Conservation (phyloP, 75 land plant genomes). For the Ceratopteris richardii region DNA sequence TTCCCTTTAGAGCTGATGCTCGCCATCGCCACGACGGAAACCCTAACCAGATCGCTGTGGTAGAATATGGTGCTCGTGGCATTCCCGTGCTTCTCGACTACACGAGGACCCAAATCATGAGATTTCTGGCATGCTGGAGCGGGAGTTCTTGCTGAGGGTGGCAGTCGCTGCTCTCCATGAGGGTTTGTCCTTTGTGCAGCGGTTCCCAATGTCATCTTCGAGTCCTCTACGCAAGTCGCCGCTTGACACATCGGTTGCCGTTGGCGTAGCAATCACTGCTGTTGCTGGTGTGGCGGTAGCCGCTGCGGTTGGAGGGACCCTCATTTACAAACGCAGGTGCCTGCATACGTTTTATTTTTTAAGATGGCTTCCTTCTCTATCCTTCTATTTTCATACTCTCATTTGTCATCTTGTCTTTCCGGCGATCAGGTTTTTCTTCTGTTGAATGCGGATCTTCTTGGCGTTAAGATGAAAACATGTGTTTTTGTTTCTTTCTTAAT, state of each 20-base stretch:
- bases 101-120: too few relatives aligned
- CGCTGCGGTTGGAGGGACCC: slow-evolving; percentile 26
- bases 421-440: too few relatives aligned
- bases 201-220: slow-evolving; percentile 9
- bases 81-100: too few relatives aligned
- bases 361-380: neutral
- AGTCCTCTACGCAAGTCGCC: neutral
- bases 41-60: too few relatives aligned
- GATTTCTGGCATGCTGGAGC: neutral
- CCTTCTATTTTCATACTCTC: neutral
- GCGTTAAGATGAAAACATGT: neutral
- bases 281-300: slow-evolving; percentile 40
- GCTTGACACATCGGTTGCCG: slow-evolving; percentile 20
- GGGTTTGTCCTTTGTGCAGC: slow-evolving; percentile 2
- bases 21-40: too few relatives aligned
- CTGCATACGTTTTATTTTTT: neutral
- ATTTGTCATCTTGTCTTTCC: neutral
- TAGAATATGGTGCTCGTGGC: too few relatives aligned
- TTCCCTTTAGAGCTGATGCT: too few relatives aligned
- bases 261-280: slow-evolving; percentile 34
- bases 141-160: neutral
- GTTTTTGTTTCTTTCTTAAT: neutral
- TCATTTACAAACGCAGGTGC: slow-evolving; percentile 20
- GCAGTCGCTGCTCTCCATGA: slow-evolving; percentile 7
- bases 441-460: neutral